Evolutionary conservation across 768 basidiomycete species (phyloP).

Genomic region (Cyathus striatus): DNA sequence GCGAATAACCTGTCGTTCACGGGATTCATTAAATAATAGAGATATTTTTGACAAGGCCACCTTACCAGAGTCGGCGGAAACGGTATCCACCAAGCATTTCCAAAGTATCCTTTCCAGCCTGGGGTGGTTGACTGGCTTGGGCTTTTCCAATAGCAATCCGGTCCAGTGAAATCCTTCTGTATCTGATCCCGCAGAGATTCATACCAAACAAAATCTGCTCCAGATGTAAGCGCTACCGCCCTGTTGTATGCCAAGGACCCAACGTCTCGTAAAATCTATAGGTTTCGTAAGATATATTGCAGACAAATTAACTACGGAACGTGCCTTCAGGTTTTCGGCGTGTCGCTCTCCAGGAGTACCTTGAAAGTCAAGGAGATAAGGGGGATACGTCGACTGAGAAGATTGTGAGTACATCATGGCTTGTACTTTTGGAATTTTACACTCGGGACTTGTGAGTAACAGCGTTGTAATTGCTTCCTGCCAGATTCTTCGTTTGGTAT

Average conservation of each 20-base stretch:
- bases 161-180: constrained; percentile 54
- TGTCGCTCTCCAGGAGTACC: constrained; percentile 68
- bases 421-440: constrained; percentile 54
- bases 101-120: constrained; percentile 51
- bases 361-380: constrained; percentile 61
- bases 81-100: constrained; percentile 76
- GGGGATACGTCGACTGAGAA: constrained; percentile 53
- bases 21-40: constrained; percentile 3
- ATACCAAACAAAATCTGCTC: constrained; percentile 44
- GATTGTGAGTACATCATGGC: constrained; percentile 56
- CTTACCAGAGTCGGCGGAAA: constrained; percentile 69
- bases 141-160: constrained; percentile 67
- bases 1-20: constrained; percentile 47
- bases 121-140: constrained; percentile 19
- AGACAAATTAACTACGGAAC: not conserved
- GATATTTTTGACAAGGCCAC: constrained; percentile 5
- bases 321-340: constrained; percentile 74
- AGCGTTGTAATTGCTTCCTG: constrained; percentile 71
- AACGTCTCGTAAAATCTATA: constrained; percentile 69
- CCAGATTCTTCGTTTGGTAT: constrained; percentile 70
- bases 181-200: constrained; percentile 45
- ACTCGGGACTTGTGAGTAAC: constrained; percentile 54
- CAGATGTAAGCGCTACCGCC: constrained; percentile 41
- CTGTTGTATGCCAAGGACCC: constrained; percentile 51
- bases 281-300: not conserved